Evolutionary conservation across 2,329 filamentous ascomycete species (phyloP).

Genomic region (Trichoderma sp.): DNA sequence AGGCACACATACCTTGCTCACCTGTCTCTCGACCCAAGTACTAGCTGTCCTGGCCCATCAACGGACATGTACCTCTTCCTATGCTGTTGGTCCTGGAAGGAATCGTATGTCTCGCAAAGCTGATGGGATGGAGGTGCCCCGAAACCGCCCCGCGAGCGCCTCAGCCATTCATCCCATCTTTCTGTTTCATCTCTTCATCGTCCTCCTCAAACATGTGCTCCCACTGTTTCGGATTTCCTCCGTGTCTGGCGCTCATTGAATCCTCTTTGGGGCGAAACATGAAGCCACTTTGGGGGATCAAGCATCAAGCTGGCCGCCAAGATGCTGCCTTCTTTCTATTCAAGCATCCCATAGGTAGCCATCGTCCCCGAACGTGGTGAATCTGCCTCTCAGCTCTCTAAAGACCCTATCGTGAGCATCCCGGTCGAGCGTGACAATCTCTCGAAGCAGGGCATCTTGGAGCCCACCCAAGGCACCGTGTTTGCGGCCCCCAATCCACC

Average conservation of each 20-base stretch:
- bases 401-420: neutral
- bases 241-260: neutral
- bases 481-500: neutral
- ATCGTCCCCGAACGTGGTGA: neutral
- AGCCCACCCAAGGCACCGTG: neutral
- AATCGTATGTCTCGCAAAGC: neutral
- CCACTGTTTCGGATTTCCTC: neutral
- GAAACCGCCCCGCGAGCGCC: neutral
- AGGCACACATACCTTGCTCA: neutral
- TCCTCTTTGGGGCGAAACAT: neutral
- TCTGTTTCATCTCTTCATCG: neutral
- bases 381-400: neutral
- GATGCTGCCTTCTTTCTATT: neutral
- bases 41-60: neutral
- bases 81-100: neutral
- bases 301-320: neutral
- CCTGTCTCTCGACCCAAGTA: neutral
- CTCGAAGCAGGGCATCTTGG: neutral
- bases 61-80: neutral
- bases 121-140: neutral
- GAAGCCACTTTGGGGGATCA: neutral
- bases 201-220: neutral
- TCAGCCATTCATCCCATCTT: slow-evolving; percentile 3
- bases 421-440: neutral
- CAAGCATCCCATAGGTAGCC: neutral